These are phyloP conservation scores for Tetracentron sinense DNA, from an alignment of 164 flowering plant species.

Conservation along the genomic window DNA sequence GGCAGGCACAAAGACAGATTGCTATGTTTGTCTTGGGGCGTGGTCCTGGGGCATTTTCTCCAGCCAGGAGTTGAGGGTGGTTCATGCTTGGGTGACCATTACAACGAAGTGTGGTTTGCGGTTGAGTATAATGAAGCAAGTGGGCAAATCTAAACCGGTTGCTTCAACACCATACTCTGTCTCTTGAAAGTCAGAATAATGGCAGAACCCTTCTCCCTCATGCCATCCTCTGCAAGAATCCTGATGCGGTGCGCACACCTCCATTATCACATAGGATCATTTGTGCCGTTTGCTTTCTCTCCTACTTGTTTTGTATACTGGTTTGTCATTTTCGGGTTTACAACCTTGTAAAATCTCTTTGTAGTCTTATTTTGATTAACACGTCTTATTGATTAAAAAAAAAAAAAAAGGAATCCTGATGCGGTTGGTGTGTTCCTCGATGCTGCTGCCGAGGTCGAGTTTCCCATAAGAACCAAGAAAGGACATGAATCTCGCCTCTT, in stretches of 20 bases:
- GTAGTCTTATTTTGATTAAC: too few relatives aligned
- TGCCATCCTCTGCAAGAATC: constrained; percentile 62
- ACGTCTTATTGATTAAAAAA: too few relatives aligned
- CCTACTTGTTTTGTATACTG: too few relatives aligned
- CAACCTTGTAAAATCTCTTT: too few relatives aligned
- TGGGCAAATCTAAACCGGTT: constrained; percentile 58
- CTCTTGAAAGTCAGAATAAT: constrained; percentile 27
- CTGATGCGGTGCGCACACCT: constrained; percentile 49
- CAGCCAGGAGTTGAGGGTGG: constrained; percentile 74
- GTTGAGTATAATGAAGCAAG: constrained; percentile 71
- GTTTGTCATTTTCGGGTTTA: too few relatives aligned
- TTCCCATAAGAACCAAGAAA: constrained; percentile 32
- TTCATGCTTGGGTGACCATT: constrained; percentile 76
- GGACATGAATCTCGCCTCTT: constrained; percentile 44
- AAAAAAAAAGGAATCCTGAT: constrained; percentile 36
- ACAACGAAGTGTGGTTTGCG: constrained; percentile 66
- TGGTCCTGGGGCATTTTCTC: constrained; percentile 76
- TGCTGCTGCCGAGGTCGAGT: constrained; percentile 46
- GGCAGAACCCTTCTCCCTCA: constrained; percentile 75
- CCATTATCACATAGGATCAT: too few relatives aligned
- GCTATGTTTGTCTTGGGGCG: constrained; percentile 57
- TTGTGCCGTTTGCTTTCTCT: too few relatives aligned
- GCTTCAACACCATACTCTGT: constrained; percentile 26
- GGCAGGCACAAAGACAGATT: constrained; percentile 51
- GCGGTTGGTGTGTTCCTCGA: constrained; percentile 46